phyloP scores from a whole-genome alignment of 768 basidiomycete species.

The Phylloporus sp. region DNA sequence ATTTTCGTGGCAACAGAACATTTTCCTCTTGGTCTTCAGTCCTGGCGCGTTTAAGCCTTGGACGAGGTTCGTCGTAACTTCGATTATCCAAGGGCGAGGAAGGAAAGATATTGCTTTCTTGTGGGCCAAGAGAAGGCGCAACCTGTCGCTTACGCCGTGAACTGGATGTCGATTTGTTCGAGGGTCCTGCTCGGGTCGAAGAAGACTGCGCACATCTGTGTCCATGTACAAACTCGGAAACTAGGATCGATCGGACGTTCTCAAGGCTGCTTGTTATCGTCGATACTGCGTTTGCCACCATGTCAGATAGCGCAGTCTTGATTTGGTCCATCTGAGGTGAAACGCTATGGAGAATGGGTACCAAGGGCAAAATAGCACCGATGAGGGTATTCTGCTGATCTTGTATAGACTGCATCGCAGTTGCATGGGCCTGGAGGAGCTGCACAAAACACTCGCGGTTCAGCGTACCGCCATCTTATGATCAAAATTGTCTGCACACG shows the following conservation, averaged over 20 bases:
- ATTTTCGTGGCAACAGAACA: slow-evolving; percentile 4
- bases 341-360: slow-evolving; percentile 58
- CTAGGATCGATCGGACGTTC: slow-evolving; percentile 9
- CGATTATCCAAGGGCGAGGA: slow-evolving; percentile 15
- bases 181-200: slow-evolving; percentile 5
- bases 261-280: slow-evolving; percentile 15
- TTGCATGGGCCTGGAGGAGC: slow-evolving; percentile 50
- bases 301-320: slow-evolving; percentile 16
- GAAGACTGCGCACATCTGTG: background rate
- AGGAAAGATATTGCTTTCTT: background rate
- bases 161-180: background rate
- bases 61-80: background rate
- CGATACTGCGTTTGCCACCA: slow-evolving; percentile 16
- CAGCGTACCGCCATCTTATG: slow-evolving; percentile 11
- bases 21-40: background rate
- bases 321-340: slow-evolving; percentile 47
- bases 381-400: slow-evolving; percentile 31
- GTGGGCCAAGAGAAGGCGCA: background rate
- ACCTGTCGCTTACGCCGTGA: slow-evolving; percentile 5
- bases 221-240: slow-evolving; percentile 1
- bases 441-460: slow-evolving; percentile 24
- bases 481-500: slow-evolving; percentile 3
- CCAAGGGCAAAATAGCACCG: slow-evolving; percentile 51
- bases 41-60: slow-evolving; percentile 10
- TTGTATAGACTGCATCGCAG: slow-evolving; percentile 56